Percentiles rank a stretch among this genome's conserved stretches.
Conservation (phyloP, 192 early-diverging fungal genomes). For the Irineochytrium annulatum region DNA sequence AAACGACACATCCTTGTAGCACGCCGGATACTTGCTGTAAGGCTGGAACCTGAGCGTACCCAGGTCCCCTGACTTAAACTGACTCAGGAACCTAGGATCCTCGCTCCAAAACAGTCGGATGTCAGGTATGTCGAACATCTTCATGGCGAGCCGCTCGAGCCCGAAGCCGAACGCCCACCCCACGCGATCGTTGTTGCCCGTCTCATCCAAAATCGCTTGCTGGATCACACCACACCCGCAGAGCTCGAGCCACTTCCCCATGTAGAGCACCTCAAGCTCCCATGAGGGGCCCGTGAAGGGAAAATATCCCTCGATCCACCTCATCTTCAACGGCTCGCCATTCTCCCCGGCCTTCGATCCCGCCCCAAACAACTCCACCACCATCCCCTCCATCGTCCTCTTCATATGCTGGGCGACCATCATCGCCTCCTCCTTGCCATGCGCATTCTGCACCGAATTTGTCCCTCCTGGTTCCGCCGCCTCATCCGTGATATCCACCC, state of each 20-base stretch:
- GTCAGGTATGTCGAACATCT: slow-evolving; percentile 90
- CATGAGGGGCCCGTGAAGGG: slow-evolving; percentile 95
- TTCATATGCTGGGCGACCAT: slow-evolving; percentile 69
- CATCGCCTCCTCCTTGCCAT: slow-evolving; percentile 55
- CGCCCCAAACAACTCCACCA: slow-evolving; percentile 64
- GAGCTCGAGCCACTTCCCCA: slow-evolving; percentile 92
- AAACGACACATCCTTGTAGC: slow-evolving; percentile 93
- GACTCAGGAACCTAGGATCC: slow-evolving; percentile 78
- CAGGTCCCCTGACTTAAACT: slow-evolving; percentile 71
- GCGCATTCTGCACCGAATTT: slow-evolving; percentile 75
- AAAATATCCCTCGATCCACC: slow-evolving; percentile 93
- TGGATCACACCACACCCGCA: slow-evolving; percentile 89
- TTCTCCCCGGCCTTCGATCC: no score
- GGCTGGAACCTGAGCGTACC: slow-evolving; percentile 75
- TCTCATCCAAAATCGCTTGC: slow-evolving; percentile 73
- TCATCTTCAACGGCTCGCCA: slow-evolving; percentile 65
- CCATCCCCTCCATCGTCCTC: slow-evolving; percentile 77
- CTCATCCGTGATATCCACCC: no score
- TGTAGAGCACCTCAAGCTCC: slow-evolving; percentile 94
- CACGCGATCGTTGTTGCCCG: slow-evolving; percentile 67
- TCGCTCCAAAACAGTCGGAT: slow-evolving; percentile 94
- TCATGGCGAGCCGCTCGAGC: slow-evolving; percentile 92
- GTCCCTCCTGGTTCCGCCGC: background rate
- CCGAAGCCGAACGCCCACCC: slow-evolving; percentile 99
- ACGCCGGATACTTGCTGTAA: slow-evolving; percentile 87